A percentile compares a stretch with the other conserved stretches of the same genome.
Conservation (phyloP, 2,329 filamentous ascomycete genomes). For the Fusarium agapanthi region DNA sequence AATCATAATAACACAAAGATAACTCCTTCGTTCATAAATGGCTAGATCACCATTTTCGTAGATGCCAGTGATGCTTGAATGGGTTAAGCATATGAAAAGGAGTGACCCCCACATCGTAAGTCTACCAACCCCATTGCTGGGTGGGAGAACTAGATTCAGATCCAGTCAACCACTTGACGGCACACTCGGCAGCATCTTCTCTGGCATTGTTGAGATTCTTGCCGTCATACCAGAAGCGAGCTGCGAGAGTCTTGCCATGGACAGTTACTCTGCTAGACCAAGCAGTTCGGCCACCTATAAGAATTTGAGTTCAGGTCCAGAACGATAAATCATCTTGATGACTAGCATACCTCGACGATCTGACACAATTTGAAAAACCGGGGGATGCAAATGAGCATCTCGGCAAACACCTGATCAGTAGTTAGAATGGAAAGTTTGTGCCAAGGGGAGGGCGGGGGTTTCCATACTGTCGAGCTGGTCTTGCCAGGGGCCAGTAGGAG, state of each 20-base stretch:
- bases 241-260: conserved; percentile 69
- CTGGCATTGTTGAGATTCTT: conserved; percentile 86
- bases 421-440: conserved; percentile 7
- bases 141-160: conserved; percentile 43
- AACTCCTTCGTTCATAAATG: conserved; percentile 6
- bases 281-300: conserved; percentile 82
- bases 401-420: conserved; percentile 63
- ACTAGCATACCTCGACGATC: conserved; percentile 72
- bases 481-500: conserved; percentile 57
- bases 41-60: neutral
- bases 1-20: conserved; percentile 7
- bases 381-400: conserved; percentile 60
- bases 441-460: neutral
- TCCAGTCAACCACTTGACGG: conserved; percentile 65
- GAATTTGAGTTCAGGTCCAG: neutral
- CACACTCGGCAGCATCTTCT: conserved; percentile 90
- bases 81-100: conserved; percentile 4
- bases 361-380: conserved; percentile 75
- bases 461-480: conserved; percentile 64
- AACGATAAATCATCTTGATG: neutral
- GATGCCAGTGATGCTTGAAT: neutral
- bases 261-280: conserved; percentile 88
- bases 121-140: conserved; percentile 39
- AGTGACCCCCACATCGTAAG: neutral
- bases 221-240: conserved; percentile 91